Evolutionary conservation across 2,329 filamentous ascomycete genomes (phyloP), one percentile per base, ranked within the genome.

Genomic region (Byssothecium circinans): DNA sequence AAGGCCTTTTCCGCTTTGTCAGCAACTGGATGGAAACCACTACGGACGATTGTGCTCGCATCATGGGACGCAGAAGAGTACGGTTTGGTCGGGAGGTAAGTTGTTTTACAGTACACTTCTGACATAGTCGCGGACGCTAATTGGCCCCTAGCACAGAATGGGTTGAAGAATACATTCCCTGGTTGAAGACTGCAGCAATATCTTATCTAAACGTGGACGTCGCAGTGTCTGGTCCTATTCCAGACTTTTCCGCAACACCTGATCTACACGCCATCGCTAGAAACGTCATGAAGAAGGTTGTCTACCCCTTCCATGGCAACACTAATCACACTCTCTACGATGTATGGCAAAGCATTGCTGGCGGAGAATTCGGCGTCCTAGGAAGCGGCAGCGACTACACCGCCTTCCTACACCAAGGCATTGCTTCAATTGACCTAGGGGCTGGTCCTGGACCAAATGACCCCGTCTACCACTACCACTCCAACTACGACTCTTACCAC

Each of bases 161-260:
- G 74, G 71, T 78, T 37, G 76, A 79, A 53, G 76, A 78, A 53
- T 76, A 74, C 58, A 63, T 77, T 17, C 74, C 73, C 2, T 78
- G 75, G 75, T 60, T 79, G 30, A 73, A 68, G 39, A 67, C 57
- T 2, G 67, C 74, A 4, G 71, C 72, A 2, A 69, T 78, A 3
- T 72, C 75, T 0, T 80, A 81, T 42, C 67, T 81, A 39, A 81
- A 81, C 56, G 66, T 81, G 27, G 78, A 81, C 36, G 69, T 78
- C 2, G 78, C 75, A 0, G 72, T 74, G 2, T 71, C 72, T 5
- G 78, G 78, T 0, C 74, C 69, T 3, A 63, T 71, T 5, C 74
- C 67, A 4, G 64, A 63, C 6, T 47, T 74, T 19, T 58, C 65
- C 8, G 72, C 73, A 3, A 69, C 72, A 2, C 74, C 74, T 4